phyloP scores from a whole-genome alignment of 768 basidiomycete species.

The Solioccasus polychromus region DNA sequence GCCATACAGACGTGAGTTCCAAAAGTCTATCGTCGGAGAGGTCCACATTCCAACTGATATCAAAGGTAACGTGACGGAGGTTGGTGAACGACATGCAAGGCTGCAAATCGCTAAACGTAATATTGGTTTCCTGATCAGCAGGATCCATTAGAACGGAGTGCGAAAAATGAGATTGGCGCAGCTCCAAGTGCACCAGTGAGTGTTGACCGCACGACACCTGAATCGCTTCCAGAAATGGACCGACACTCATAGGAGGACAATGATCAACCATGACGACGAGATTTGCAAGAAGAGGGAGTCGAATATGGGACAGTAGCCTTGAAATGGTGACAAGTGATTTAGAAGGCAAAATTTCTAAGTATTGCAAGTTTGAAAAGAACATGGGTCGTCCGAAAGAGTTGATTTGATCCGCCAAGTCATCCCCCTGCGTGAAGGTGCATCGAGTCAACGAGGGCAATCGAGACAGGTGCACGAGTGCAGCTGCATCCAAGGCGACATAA shows the following conservation, averaged over 20 bases:
- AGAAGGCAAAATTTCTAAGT: not conserved
- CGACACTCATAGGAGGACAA: no score
- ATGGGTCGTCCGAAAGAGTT: not conserved
- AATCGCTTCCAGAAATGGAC: no score
- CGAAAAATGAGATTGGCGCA: no score
- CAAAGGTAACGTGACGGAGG: not conserved
- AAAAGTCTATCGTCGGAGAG: no score
- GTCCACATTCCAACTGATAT: not conserved
- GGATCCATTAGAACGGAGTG: no score
- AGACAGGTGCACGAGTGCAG: constrained; percentile 4
- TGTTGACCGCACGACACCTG: no score
- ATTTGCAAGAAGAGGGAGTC: not conserved
- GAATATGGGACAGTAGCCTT: not conserved
- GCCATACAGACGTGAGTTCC: constrained; percentile 11
- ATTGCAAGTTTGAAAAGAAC: not conserved
- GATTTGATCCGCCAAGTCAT: not conserved
- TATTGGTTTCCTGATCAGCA: no score
- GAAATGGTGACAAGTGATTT: not conserved
- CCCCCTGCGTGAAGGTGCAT: not conserved
- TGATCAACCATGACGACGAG: no score
- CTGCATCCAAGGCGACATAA: not conserved
- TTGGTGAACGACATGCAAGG: not conserved
- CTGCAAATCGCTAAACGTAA: not conserved
- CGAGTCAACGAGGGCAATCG: not conserved
- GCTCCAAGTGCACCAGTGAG: no score